Conservation (phyloP, 352 stramenopile genomes). For the Phytophthora pini region DNA sequence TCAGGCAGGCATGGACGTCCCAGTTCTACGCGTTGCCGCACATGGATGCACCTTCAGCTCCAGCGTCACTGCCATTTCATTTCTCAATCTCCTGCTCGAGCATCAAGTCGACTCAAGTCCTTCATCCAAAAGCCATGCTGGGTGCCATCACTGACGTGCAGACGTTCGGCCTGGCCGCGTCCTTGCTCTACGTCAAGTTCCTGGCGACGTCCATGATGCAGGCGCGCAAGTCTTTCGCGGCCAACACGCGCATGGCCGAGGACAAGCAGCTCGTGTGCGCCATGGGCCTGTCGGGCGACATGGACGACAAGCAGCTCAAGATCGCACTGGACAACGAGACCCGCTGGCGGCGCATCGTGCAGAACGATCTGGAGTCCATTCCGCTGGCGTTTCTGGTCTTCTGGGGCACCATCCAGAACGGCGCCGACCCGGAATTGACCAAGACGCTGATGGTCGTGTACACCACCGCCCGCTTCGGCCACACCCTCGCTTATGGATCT, state of each 20-base stretch:
- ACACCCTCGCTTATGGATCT: slow-evolving; percentile 52
- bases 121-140: slow-evolving; percentile 17
- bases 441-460: slow-evolving; percentile 43
- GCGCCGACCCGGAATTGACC: slow-evolving; percentile 42
- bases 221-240: slow-evolving; percentile 49
- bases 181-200: slow-evolving; percentile 70
- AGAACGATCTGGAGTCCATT: slow-evolving; percentile 70
- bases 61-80: slow-evolving; percentile 1
- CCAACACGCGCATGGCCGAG: slow-evolving; percentile 51
- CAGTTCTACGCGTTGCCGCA: slow-evolving; percentile 3
- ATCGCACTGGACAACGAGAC: slow-evolving; percentile 40
- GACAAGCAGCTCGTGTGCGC: slow-evolving; percentile 41
- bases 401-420: slow-evolving; percentile 43
- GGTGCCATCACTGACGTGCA: slow-evolving; percentile 33
- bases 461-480: slow-evolving; percentile 44
- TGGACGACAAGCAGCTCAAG: slow-evolving; percentile 31
- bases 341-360: slow-evolving; percentile 61
- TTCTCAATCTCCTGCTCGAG: slow-evolving; percentile 17
- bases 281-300: slow-evolving; percentile 27
- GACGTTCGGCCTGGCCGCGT: slow-evolving; percentile 37
- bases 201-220: slow-evolving; percentile 57
- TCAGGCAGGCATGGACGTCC: slow-evolving; percentile 13
- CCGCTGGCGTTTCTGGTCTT: slow-evolving; percentile 56
- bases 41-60: not conserved
- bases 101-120: slow-evolving; percentile 1